Evolutionary conservation across 257 asterid genomes (phyloP), one percentile per base, ranked within the genome.

Genomic region (Anisodus tanguticus): DNA sequence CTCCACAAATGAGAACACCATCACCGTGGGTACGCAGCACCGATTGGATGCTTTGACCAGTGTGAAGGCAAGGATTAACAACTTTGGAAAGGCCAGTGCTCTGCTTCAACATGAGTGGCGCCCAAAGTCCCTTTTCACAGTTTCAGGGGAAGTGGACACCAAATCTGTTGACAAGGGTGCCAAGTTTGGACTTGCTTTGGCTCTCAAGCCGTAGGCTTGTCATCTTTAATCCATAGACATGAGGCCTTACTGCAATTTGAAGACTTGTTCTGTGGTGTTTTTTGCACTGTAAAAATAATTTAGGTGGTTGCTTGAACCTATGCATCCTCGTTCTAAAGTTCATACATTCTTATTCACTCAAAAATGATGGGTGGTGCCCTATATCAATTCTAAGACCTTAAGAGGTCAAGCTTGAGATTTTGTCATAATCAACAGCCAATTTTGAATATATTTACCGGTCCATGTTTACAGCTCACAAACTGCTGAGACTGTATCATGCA

Each of bases 91-190:
- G 90, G 91, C 89, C 15, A 89, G 85, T 81, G 92, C 93, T 64
- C 86, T 90, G 71, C 74, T 91, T 83, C 93, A 90, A 84, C 92
- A 90, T 15, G 91, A 89, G 78, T 91, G 92, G 95, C 92, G 93
- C 53, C 94, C 92, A 1, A 90, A 90, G 70, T 91, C 94, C 0
- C 90, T 88, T 64, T 78, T 90, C 82, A 91, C 92, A 12, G 17
- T 91, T 58, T 89, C 95, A 5, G 80, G 88, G 19, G 93, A 91
- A 69, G 89, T 91, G 51, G 93, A 89, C 85, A 87, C 92, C 53
- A 89, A 88, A 87, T 82, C 95, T 17, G 83, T 88, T 5, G 92
- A 90, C 85, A 89, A 88, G 88, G 88, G 88, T 47, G 88, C 92
- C 51, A 91, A 91, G 86, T 90, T 91, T 51, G 95, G 95, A 22